Conservation (phyloP, 192 early-diverging fungal genomes). For the Backusella psychrophila region DNA sequence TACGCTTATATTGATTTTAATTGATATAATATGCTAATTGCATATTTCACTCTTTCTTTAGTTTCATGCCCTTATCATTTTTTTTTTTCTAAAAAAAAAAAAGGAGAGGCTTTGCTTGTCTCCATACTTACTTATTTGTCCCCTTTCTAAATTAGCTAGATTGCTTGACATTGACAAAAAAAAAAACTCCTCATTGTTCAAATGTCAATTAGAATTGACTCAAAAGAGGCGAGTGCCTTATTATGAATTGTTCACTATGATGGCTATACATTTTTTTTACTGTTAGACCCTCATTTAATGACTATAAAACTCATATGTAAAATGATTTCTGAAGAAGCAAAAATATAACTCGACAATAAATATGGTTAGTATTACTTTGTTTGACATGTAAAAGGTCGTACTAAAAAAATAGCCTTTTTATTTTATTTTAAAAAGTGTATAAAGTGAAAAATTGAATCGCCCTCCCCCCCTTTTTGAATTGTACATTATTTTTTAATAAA, state of each 20-base stretch:
- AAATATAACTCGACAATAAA: background rate
- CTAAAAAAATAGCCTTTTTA: background rate
- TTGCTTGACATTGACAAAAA: background rate
- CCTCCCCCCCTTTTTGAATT: background rate
- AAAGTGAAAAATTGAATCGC: background rate
- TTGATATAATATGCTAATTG: background rate
- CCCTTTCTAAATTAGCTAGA: background rate
- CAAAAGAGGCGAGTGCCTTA: background rate
- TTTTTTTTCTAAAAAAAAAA: background rate
- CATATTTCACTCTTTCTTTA: background rate
- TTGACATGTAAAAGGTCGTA: background rate
- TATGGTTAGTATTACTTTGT: background rate
- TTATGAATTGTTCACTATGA: background rate
- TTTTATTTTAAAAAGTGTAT: background rate
- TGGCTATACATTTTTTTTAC: background rate
- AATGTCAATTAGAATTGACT: background rate
- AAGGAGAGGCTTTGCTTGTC: background rate
- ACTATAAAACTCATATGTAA: too few relatives aligned
- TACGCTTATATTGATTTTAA: conserved; percentile 6
- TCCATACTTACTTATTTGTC: background rate
- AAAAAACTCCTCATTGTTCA: background rate
- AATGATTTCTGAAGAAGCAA: too few relatives aligned
- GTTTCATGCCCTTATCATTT: background rate
- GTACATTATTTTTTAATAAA: background rate
- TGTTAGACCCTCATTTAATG: background rate